Evolutionary conservation across 768 basidiomycete genomes (phyloP).

Genomic region (Brasilioporus rufonigricans): DNA sequence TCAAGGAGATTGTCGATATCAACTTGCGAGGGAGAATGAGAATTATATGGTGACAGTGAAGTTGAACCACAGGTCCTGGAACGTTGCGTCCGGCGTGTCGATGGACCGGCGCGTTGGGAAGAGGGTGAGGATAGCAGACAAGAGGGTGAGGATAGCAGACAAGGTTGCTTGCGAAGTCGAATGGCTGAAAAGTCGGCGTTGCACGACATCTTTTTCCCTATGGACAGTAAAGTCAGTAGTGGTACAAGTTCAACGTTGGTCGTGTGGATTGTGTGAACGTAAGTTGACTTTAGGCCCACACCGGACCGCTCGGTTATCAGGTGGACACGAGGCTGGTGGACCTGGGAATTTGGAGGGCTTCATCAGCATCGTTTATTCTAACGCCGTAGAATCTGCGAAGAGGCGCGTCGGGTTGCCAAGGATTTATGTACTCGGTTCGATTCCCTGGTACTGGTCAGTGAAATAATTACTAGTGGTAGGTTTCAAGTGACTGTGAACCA

Average conservation of each 20-base stretch:
- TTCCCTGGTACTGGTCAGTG: neutral
- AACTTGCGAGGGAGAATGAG: neutral
- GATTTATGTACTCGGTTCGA: neutral
- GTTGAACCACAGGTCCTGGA: conserved; percentile 14
- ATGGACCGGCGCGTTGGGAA: conserved; percentile 2
- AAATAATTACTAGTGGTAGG: too few species aligned
- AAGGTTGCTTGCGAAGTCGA: conserved; percentile 4
- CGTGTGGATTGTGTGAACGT: conserved; percentile 15
- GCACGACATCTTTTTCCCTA: conserved; percentile 18
- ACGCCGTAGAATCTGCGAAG: neutral
- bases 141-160: neutral
- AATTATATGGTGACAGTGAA: conserved; percentile 1
- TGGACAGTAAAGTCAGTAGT: conserved; percentile 8
- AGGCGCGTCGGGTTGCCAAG: neutral
- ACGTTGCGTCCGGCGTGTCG: conserved; percentile 2
- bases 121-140: neutral
- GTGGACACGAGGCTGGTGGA: conserved; percentile 12
- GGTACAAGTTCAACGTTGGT: conserved; percentile 25
- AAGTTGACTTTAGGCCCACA: conserved; percentile 24
- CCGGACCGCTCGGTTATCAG: conserved; percentile 22
- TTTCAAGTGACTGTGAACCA: too few species aligned
- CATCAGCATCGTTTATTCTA: neutral
- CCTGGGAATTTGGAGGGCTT: conserved; percentile 5
- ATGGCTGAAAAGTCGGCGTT: conserved; percentile 10
- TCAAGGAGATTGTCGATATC: conserved; percentile 6